These are phyloP conservation scores for Ganoderma resinaceum DNA, from an alignment of 1,284 basidiomycete species.

Conservation along the genomic window DNA sequence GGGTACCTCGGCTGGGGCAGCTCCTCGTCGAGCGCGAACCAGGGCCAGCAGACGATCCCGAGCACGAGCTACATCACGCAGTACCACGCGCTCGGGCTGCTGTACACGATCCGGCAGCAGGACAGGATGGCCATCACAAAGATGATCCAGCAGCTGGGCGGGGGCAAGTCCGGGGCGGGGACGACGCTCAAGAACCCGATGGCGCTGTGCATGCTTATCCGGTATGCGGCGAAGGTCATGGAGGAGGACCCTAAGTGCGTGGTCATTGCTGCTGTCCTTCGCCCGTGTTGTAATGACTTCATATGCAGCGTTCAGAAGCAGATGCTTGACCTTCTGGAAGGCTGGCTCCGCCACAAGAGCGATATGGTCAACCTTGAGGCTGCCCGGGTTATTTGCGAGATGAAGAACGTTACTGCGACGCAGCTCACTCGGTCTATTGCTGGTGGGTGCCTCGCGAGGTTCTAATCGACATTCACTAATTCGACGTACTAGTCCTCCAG, in stretches of 20 bases:
- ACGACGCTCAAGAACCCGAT: slow-evolving; percentile 93
- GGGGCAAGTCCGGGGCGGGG: slow-evolving; percentile 84
- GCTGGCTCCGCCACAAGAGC: slow-evolving; percentile 97
- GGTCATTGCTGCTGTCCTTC: background rate
- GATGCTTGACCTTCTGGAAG: slow-evolving; percentile 95
- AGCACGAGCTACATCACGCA: slow-evolving; percentile 94
- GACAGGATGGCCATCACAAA: slow-evolving; percentile 99
- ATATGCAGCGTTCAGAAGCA: slow-evolving; percentile 80
- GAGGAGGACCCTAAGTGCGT: slow-evolving; percentile 97
- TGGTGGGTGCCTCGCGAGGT: slow-evolving; percentile 56
- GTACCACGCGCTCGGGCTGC: slow-evolving; percentile 95
- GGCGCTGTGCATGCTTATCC: slow-evolving; percentile 99
- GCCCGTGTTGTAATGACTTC: background rate
- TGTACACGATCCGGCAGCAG: slow-evolving; percentile 96
- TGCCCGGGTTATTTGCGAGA: slow-evolving; percentile 96
- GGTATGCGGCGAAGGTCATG: slow-evolving; percentile 97
- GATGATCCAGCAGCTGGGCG: slow-evolving; percentile 97
- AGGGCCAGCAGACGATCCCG: slow-evolving; percentile 80
- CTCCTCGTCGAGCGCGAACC: slow-evolving; percentile 53
- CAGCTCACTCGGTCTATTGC: slow-evolving; percentile 91
- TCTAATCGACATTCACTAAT: slow-evolving; percentile 14
- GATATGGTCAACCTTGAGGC: slow-evolving; percentile 99
- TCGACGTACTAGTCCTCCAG: slow-evolving; percentile 72
- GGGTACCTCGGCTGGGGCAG: slow-evolving; percentile 78
- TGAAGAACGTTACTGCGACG: slow-evolving; percentile 81